phyloP scores from a whole-genome alignment of 2,329 filamentous ascomycete species.

The Cordyceps cateniannulata region DNA sequence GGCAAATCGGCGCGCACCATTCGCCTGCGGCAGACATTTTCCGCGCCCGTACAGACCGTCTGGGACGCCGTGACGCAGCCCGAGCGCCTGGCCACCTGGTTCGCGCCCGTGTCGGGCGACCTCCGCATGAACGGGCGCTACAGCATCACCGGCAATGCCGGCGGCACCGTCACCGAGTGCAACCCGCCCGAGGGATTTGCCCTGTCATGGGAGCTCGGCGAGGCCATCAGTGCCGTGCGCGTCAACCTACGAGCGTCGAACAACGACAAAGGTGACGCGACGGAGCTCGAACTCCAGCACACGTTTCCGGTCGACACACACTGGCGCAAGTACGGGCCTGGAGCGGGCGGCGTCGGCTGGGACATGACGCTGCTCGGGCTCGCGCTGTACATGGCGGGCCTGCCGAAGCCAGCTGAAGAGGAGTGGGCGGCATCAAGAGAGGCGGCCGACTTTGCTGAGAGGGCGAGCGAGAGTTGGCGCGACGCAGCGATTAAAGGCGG shows the following conservation, averaged over 20 bases:
- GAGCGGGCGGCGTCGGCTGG: slow-evolving; percentile 10
- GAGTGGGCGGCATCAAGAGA: slow-evolving; percentile 1
- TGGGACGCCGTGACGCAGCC: slow-evolving; percentile 5
- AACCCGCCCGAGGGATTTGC: background rate
- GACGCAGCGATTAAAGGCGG: background rate
- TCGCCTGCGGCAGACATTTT: background rate
- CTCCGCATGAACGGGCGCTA: slow-evolving; percentile 9
- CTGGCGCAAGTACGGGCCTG: slow-evolving; percentile 8
- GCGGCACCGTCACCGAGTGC: slow-evolving; percentile 8
- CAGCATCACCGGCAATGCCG: slow-evolving; percentile 2
- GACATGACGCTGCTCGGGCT: slow-evolving; percentile 6
- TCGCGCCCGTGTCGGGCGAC: slow-evolving; percentile 9
- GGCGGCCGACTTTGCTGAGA: background rate
- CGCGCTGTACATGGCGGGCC: background rate
- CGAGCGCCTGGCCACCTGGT: background rate
- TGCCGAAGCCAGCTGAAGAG: background rate
- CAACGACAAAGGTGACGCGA: background rate
- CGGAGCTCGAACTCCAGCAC: background rate
- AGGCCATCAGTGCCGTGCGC: background rate
- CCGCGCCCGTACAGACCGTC: background rate
- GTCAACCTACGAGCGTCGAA: background rate
- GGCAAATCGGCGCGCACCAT: slow-evolving; percentile 2
- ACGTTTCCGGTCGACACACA: slow-evolving; percentile 2
- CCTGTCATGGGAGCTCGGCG: slow-evolving; percentile 3
- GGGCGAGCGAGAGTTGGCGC: background rate